Conservation (phyloP, 2,329 filamentous ascomycete genomes). For the Scedosporium minutisporum region DNA sequence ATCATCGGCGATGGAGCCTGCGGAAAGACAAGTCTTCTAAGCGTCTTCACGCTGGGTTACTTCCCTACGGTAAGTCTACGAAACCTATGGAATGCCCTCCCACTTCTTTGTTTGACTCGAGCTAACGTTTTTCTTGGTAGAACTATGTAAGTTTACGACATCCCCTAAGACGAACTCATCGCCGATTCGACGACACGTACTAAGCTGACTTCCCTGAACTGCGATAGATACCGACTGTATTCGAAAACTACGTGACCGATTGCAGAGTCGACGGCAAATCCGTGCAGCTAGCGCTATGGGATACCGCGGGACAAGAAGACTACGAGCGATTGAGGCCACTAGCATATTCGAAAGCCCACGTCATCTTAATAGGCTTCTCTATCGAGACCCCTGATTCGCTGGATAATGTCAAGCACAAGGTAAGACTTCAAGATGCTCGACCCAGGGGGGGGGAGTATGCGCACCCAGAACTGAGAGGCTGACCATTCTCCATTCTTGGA, state of each 20-base stretch:
- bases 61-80: constrained; percentile 76
- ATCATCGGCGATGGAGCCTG: constrained; percentile 97
- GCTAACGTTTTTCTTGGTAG: constrained; percentile 23
- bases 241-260: constrained; percentile 99
- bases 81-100: constrained; percentile 5
- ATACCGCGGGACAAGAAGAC: constrained; percentile 99
- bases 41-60: constrained; percentile 95
- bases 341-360: constrained; percentile 94
- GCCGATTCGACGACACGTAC: neutral
- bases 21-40: constrained; percentile 94
- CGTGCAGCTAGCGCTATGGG: constrained; percentile 96
- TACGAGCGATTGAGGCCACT: constrained; percentile 92
- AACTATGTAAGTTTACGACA: constrained; percentile 44
- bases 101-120: constrained; percentile 15
- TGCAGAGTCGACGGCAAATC: constrained; percentile 97
- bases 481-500: constrained; percentile 5
- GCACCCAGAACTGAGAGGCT: constrained; percentile 11
- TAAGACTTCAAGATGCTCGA: constrained; percentile 27
- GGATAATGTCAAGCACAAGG: constrained; percentile 97
- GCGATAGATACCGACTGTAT: constrained; percentile 81
- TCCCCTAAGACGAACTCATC: neutral
- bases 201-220: neutral
- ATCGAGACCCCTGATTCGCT: constrained; percentile 92
- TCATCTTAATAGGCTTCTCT: constrained; percentile 92
- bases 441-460: no score